phyloP scores from a whole-genome alignment of 2,329 filamentous ascomycete genomes.

The Incumbomyces delicatus region DNA sequence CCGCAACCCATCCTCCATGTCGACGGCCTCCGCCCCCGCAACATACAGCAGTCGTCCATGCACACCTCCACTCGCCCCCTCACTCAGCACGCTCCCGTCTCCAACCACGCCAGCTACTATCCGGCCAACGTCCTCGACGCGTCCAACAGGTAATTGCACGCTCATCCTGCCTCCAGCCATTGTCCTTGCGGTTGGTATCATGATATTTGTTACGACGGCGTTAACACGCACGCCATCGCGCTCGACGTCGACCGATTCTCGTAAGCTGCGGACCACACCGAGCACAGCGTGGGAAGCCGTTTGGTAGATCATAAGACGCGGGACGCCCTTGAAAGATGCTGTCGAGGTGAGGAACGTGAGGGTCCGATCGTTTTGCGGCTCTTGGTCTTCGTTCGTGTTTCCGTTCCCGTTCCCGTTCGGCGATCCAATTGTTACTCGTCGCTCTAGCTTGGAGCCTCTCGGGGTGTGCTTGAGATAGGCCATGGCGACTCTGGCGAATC shows the following conservation, averaged over 20 bases:
- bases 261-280: constrained; percentile 39
- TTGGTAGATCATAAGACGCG: constrained; percentile 39
- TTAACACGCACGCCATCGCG: constrained; percentile 36
- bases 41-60: constrained; percentile 36
- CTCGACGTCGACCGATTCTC: constrained; percentile 16
- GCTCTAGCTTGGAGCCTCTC: constrained; percentile 19
- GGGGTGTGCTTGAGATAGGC: constrained; percentile 37
- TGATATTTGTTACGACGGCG: constrained; percentile 38
- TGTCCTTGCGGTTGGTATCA: constrained; percentile 26
- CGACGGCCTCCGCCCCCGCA: constrained; percentile 35
- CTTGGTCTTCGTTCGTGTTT: too few relatives aligned
- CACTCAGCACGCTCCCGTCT: background rate
- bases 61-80: constrained; percentile 15
- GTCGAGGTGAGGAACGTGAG: constrained; percentile 37
- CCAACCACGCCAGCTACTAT: constrained; percentile 8
- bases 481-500: constrained; percentile 39
- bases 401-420: too few relatives aligned
- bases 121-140: constrained; percentile 30
- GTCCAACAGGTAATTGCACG: constrained; percentile 32
- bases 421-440: constrained; percentile 6
- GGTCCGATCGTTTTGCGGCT: constrained; percentile 27
- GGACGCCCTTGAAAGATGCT: constrained; percentile 41
- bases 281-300: constrained; percentile 43
- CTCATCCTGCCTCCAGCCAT: constrained; percentile 27
- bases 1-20: constrained; percentile 35